Percentiles rank a stretch among this genome's conserved stretches.
These are phyloP conservation scores for Rosa rugosa DNA, from an alignment of 306 rosid genomes.

Conservation along the genomic window DNA sequence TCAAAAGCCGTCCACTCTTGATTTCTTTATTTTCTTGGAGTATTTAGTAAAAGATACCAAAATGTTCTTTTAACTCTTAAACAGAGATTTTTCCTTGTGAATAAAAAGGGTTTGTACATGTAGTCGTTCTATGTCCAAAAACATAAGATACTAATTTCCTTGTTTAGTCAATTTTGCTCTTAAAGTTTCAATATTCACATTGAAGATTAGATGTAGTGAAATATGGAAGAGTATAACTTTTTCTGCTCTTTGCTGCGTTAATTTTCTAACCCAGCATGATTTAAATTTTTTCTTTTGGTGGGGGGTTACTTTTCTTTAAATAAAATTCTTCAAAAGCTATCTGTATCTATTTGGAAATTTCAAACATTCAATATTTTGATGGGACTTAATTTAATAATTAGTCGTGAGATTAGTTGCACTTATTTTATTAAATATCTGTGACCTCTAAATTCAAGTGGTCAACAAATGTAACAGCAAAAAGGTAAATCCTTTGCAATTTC, in stretches of 20 bases:
- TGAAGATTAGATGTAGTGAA: not conserved
- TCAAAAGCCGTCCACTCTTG: not conserved
- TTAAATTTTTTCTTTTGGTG: not conserved
- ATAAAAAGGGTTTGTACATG: not conserved
- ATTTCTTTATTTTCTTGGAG: constrained; percentile 1
- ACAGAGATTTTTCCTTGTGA: not conserved
- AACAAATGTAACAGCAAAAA: not conserved
- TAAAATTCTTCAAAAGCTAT: not conserved
- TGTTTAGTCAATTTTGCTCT: constrained; percentile 2
- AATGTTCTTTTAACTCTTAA: not conserved
- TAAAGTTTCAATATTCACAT: not conserved
- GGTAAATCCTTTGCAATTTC: not conserved
- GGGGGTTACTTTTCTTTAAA: not conserved
- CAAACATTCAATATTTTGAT: not conserved
- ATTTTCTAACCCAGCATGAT: not conserved
- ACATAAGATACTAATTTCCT: not conserved
- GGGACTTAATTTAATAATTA: not conserved
- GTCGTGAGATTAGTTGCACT: not conserved
- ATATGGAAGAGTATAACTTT: not conserved
- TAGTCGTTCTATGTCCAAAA: not conserved
- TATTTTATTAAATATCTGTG: not conserved
- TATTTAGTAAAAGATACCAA: not conserved
- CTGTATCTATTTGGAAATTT: not conserved
- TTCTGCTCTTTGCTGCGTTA: not conserved
- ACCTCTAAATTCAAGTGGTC: not conserved